A percentile compares a stretch with the other conserved stretches of the same genome.
Conservation (phyloP, 164 flowering plant species). For the Aristolochia californica region DNA sequence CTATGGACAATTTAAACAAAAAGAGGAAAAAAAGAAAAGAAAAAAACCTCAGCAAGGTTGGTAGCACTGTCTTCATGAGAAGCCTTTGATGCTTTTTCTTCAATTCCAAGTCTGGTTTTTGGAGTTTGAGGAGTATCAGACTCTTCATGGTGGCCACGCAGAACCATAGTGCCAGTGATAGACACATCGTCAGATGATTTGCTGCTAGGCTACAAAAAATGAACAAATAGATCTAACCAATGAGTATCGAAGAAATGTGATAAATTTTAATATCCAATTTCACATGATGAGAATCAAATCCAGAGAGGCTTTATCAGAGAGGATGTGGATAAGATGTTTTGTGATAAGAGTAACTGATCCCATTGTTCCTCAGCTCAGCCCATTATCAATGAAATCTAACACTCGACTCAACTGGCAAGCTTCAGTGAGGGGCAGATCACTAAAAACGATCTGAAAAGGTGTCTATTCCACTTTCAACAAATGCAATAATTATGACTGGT, state of each 20-base stretch:
- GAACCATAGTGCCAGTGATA: slow-evolving; percentile 72
- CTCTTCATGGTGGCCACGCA: slow-evolving; percentile 74
- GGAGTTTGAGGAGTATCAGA: slow-evolving; percentile 73
- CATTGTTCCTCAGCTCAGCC: no score
- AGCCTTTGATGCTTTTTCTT: slow-evolving; percentile 66
- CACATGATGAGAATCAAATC: background rate
- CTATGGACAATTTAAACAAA: background rate
- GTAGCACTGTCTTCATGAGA: slow-evolving; percentile 71
- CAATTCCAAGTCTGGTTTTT: slow-evolving; percentile 68
- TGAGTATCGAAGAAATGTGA: background rate
- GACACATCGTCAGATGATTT: slow-evolving; percentile 56
- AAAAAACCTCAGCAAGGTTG: slow-evolving; percentile 80
- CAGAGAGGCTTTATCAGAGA: background rate
- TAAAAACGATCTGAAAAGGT: no score
- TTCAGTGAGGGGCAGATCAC: no score
- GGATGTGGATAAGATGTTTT: no score
- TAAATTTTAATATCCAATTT: background rate
- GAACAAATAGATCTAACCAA: slow-evolving; percentile 1
- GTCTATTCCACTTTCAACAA: no score
- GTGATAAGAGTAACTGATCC: no score
- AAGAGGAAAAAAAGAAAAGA: background rate
- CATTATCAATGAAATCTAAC: no score
- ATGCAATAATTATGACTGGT: no score
- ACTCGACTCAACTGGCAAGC: no score
- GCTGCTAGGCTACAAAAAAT: slow-evolving; percentile 47